These are phyloP conservation scores for Pestalotiopsis sp. DNA, from an alignment of 2,329 filamentous ascomycete species.

Conservation along the genomic window DNA sequence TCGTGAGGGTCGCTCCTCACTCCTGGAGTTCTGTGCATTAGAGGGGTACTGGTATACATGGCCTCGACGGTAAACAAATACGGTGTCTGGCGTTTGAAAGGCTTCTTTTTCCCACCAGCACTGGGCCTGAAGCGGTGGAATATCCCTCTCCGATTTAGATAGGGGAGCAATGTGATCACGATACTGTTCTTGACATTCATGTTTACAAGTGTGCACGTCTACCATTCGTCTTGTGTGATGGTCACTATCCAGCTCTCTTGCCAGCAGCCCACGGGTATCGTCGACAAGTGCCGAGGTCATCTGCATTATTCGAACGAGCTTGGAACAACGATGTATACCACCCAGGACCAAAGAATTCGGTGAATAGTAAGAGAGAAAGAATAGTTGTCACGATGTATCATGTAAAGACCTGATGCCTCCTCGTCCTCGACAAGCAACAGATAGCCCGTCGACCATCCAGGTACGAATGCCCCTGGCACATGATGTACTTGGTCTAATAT, in stretches of 20 bases:
- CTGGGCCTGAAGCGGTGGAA: not conserved
- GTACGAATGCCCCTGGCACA: not conserved
- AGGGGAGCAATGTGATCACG: not conserved
- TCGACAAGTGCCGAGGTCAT: too few relatives aligned
- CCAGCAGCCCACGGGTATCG: too few relatives aligned
- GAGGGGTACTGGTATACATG: not conserved
- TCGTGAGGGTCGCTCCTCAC: not conserved
- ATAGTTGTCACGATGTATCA: too few relatives aligned
- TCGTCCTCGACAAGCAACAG: too few relatives aligned
- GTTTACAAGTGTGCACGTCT: not conserved
- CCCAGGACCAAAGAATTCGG: too few relatives aligned
- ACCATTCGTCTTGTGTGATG: too few relatives aligned
- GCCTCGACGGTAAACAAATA: not conserved
- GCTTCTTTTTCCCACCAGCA: not conserved
- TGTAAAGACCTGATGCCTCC: too few relatives aligned
- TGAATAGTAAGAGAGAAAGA: too few relatives aligned
- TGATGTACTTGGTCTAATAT: not conserved
- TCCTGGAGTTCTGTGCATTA: not conserved
- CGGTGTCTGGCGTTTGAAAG: conserved; percentile 5
- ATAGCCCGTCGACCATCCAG: too few relatives aligned
- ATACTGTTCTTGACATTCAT: not conserved
- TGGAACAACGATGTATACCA: too few relatives aligned
- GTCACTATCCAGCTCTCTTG: too few relatives aligned
- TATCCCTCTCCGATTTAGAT: conserved; percentile 8
- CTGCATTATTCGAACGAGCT: too few relatives aligned